These are phyloP conservation scores for Glarea lozoyensis DNA, from an alignment of 495 filamentous ascomycete genomes.

Conservation along the genomic window DNA sequence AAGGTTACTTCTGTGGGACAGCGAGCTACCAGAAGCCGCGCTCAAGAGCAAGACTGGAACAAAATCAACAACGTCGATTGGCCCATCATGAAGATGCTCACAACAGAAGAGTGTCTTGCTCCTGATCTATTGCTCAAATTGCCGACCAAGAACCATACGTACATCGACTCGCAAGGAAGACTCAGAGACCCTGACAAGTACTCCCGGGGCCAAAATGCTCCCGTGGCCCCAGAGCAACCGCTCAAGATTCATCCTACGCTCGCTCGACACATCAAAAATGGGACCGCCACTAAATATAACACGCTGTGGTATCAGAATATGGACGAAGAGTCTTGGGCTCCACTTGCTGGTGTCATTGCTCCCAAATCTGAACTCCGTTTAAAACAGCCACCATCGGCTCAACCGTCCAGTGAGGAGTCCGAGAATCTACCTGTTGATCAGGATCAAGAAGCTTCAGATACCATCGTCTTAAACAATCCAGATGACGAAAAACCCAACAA, in stretches of 20 bases:
- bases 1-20: too few species aligned
- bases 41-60: too few species aligned
- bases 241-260: slow-evolving; percentile 7
- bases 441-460: neutral
- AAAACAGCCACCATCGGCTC: neutral
- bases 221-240: neutral
- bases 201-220: neutral
- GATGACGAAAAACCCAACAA: neutral
- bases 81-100: too few species aligned
- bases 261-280: slow-evolving; percentile 6
- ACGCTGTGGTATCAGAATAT: slow-evolving; percentile 20
- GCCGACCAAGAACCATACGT: neutral
- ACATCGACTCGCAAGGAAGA: neutral
- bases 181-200: slow-evolving; percentile 11
- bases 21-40: too few species aligned
- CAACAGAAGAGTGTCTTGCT: neutral
- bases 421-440: too few species aligned
- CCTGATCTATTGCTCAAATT: neutral
- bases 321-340: slow-evolving; percentile 8
- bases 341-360: slow-evolving; percentile 24
- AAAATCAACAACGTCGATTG: too few species aligned
- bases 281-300: slow-evolving; percentile 1
- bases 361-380: neutral
- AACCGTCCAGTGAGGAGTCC: too few species aligned
- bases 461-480: neutral